phyloP scores from a whole-genome alignment of 2,329 filamentous ascomycete species.

The Aspergillus neotritici region DNA sequence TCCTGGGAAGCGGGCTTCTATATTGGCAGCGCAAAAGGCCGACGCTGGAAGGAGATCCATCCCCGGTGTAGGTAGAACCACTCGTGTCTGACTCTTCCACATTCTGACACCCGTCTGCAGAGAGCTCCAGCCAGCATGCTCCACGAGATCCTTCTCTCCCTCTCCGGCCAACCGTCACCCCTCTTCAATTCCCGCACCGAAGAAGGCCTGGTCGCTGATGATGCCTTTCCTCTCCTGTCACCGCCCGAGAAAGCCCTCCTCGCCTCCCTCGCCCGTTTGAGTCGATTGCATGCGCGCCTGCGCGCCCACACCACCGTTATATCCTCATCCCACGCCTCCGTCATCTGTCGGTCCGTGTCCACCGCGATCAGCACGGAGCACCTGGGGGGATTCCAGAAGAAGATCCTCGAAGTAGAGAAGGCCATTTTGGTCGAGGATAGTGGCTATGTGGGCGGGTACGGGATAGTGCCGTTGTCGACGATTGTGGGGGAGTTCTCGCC shows the following conservation, averaged over 20 bases:
- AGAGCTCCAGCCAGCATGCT: conserved; percentile 60
- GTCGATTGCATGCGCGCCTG: conserved; percentile 69
- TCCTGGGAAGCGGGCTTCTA: conserved; percentile 40
- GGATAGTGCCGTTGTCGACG: conserved; percentile 84
- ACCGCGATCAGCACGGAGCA: conserved; percentile 70
- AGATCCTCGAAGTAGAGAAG: conserved; percentile 78
- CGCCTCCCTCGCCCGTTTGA: conserved; percentile 68
- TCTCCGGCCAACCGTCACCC: conserved; percentile 88
- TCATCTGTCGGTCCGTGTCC: conserved; percentile 81
- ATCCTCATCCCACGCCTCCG: conserved; percentile 65
- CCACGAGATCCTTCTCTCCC: conserved; percentile 94
- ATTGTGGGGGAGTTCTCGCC: conserved; percentile 79
- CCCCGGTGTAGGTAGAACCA: conserved; percentile 20
- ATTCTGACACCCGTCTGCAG: conserved; percentile 9
- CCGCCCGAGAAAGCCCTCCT: conserved; percentile 80
- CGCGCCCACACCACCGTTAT: conserved; percentile 62
- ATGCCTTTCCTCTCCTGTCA: conserved; percentile 53
- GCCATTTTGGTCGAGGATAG: conserved; percentile 71
- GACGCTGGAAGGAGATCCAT: conserved; percentile 17
- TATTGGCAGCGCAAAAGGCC: conserved; percentile 35
- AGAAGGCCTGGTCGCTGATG: conserved; percentile 46
- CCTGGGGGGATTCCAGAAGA: conserved; percentile 72
- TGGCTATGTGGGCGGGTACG: conserved; percentile 78
- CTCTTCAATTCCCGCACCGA: conserved; percentile 60
- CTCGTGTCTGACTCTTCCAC: neutral